Base-by-base conservation (phyloP, 768 basidiomycete genomes). In the Amanita pseudoporphyria region DNA sequence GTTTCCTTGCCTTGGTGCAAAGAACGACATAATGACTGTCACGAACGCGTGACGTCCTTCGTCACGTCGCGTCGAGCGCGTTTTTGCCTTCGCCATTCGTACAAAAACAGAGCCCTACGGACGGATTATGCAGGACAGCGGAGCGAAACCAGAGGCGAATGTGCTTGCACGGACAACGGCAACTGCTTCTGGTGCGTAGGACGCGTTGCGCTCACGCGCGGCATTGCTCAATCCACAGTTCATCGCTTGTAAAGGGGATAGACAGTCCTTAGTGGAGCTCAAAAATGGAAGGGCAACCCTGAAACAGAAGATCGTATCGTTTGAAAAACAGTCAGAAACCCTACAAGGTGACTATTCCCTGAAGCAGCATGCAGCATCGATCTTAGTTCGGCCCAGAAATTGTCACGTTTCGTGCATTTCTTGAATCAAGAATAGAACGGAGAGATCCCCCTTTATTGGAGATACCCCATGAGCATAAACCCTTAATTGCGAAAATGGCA, bases 311-410 rank as follows among this genome's bases (percentile, higher is more conserved):
- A 66, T 74, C 13, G 58, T 82, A 30, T 78, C 83, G 0, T 77
- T 87, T 43, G 85, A 89, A 66, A 88, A 87, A 62, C 72, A 80
- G 57, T 84, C 84, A 5, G 86, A 89, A 60, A 88, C 87, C 13
- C 73, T 91, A 58, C 83, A 85, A 74, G 87, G 89, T 84, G 52
- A 42, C 73, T 61, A 31, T 30, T 46, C 50, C 43, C 22, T 49
- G 7, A 22, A 24, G 9, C 18, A 28, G 9, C 26, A n/a, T 18
- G 21, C 35, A 6, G 16, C 40, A 30, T 46, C 37, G 21, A 30
- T 52, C 46, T 38, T 59, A 53, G 60, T 32, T 7, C 21, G n/a
- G 9, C 30, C 9, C 56, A 89, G 85, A 87, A 61, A 84, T 85
- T 30, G 83, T 90, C 42, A 76, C 76, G 56, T 88, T 89, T 62